Evolutionary conservation across 805 yeast genomes (phyloP).

Genomic region (Cyberlindnera nakhonratchasimensis): DNA sequence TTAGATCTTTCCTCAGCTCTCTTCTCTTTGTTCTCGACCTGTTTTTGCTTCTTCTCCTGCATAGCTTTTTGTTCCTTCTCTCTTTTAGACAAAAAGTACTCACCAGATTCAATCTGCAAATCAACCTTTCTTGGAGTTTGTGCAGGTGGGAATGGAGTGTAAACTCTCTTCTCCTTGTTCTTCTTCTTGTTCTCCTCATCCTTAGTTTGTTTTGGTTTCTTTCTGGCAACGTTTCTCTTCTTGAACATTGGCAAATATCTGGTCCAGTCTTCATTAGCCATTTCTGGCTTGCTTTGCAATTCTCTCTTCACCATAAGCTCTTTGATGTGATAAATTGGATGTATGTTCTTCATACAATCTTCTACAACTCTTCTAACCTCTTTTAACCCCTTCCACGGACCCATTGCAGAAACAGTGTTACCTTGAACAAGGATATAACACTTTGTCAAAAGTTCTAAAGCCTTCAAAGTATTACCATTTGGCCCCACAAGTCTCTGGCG

Average conservation of each 20-base stretch:
- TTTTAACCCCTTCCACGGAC: constrained; percentile 89
- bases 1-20: constrained; percentile 69
- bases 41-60: constrained; percentile 75
- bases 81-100: constrained; percentile 85
- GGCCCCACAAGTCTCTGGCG: constrained; percentile 97
- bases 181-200: constrained; percentile 42
- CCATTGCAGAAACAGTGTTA: constrained; percentile 95
- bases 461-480: constrained; percentile 93
- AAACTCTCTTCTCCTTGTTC: constrained; percentile 54
- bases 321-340: constrained; percentile 96
- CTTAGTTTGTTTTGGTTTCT: constrained; percentile 70
- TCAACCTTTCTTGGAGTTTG: constrained; percentile 97
- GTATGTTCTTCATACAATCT: constrained; percentile 95
- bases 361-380: constrained; percentile 92
- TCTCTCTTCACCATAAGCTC: constrained; percentile 97
- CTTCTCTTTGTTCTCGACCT: constrained; percentile 61
- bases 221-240: constrained; percentile 92
- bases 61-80: constrained; percentile 72
- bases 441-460: constrained; percentile 89
- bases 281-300: constrained; percentile 89
- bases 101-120: constrained; percentile 97
- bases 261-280: constrained; percentile 95
- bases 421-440: constrained; percentile 97
- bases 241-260: constrained; percentile 94
- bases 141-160: constrained; percentile 99